Percentiles rank a stretch among this genome's conserved stretches.
Conservation (phyloP, 768 basidiomycete genomes). For the Roridomyces roridus region DNA sequence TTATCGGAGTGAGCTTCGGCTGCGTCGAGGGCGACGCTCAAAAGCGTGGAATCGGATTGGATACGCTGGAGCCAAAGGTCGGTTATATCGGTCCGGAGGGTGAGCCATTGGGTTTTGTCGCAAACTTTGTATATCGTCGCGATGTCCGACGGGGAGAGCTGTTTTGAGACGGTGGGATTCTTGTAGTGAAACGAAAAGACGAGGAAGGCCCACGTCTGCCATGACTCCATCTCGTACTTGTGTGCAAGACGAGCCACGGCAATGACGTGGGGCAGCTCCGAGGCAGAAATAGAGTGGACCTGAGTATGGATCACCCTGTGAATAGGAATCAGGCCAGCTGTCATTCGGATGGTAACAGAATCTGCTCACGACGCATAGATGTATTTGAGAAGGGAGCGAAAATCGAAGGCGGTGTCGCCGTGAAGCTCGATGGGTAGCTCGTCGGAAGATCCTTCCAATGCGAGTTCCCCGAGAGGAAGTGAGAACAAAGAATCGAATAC, state of each 20-base stretch:
- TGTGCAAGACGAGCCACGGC: conserved; percentile 1
- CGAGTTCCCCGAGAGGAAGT: neutral
- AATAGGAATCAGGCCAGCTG: too few species aligned
- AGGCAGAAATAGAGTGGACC: neutral
- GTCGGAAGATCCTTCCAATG: neutral
- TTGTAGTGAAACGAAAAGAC: neutral
- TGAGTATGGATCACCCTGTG: neutral
- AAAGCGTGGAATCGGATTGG: neutral
- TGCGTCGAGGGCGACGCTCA: conserved; percentile 2
- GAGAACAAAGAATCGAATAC: conserved; percentile 1
- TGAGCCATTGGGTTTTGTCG: neutral
- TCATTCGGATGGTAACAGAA: too few species aligned
- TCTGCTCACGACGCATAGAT: neutral
- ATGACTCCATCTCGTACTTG: conserved; percentile 10
- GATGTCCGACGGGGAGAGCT: neutral
- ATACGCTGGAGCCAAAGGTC: neutral
- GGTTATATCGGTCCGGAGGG: neutral
- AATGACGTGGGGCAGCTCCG: neutral
- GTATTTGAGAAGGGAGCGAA: conserved; percentile 3
- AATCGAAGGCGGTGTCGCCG: conserved; percentile 1
- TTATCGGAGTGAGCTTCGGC: neutral
- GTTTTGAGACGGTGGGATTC: neutral
- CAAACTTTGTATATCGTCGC: neutral
- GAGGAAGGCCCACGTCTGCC: conserved; percentile 3
- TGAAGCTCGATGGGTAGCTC: neutral